Base-by-base conservation (phyloP, 208 protist species). In the Trypanosoma boissoni region DNA sequence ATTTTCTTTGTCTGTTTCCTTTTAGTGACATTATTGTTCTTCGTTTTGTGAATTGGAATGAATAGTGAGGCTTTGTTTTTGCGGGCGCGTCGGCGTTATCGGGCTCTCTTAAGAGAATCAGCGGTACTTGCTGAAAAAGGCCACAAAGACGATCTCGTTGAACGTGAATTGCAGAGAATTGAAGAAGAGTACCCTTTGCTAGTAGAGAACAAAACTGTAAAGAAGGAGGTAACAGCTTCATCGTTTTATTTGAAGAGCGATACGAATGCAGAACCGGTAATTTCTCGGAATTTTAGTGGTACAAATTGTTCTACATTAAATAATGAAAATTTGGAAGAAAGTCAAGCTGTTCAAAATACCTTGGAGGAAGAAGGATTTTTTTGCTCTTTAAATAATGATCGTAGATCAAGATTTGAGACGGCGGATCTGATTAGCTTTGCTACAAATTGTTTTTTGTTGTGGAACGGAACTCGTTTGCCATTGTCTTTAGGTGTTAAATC, bases 21-120 rank as follows among this genome's bases (percentile, higher is more conserved):
- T 61, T 48, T 75, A 43, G 9, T 51, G 6, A 45, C 29, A 29
- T n/a, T n/a, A n/a, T n/a, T n/a, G n/a, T n/a, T n/a, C n/a, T n/a
- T n/a, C n/a, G n/a, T n/a, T n/a, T n/a, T n/a, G n/a, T n/a, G n/a
- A n/a, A n/a, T n/a, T n/a, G n/a, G n/a, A n/a, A n/a, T n/a, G n/a
- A n/a, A n/a, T n/a, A n/a, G n/a, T n/a, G n/a, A n/a, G n/a, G n/a
- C n/a, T n/a, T n/a, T n/a, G 53, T 41, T 56, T 61, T 29, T 76
- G 49, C 51, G 55, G 56, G 79, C 79, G 12, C 61, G 68, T n/a
- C 58, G 77, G 8, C 81, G 86, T 28, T 81, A 84, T 62, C 82
- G 79, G n/a, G 57, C 71, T 0, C 58, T 92, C 20, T 36, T 78
- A 23, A 56, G 79, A 27, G 76, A 89, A 32, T 68, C 57, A 27